These are phyloP conservation scores for Symbiotaphrina buchneri DNA, from an alignment of 495 filamentous ascomycete genomes.

Conservation along the genomic window DNA sequence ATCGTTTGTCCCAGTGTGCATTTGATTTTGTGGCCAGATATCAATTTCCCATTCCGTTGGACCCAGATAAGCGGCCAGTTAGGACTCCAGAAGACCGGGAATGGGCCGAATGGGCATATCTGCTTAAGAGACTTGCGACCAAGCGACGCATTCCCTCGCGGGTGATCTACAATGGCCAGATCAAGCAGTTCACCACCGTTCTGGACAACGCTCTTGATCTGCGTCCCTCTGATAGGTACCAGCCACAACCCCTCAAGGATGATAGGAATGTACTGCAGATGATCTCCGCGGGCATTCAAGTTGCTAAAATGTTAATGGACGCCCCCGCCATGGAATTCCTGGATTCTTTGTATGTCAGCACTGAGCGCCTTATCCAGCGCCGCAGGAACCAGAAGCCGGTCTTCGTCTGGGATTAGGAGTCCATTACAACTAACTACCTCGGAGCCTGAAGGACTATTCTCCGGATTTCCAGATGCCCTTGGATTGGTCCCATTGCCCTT, in stretches of 20 bases:
- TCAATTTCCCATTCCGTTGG: constrained; percentile 68
- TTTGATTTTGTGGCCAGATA: constrained; percentile 81
- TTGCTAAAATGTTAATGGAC: constrained; percentile 70
- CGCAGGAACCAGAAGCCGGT: too few relatives aligned
- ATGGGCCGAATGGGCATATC: constrained; percentile 84
- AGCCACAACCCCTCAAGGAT: constrained; percentile 66
- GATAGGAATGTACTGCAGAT: constrained; percentile 75
- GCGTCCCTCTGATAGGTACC: constrained; percentile 66
- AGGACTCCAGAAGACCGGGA: constrained; percentile 60
- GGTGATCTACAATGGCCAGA: constrained; percentile 70
- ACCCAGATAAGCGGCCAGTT: constrained; percentile 58
- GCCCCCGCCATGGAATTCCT: constrained; percentile 58
- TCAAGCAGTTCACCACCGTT: constrained; percentile 69
- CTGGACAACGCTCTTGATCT: constrained; percentile 70
- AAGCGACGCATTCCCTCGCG: constrained; percentile 66
- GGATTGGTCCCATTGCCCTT: too few relatives aligned
- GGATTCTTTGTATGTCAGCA: constrained; percentile 45
- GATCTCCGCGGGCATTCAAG: constrained; percentile 67
- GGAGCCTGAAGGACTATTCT: too few relatives aligned
- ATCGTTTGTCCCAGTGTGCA: constrained; percentile 61
- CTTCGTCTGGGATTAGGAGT: too few relatives aligned
- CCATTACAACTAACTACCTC: too few relatives aligned
- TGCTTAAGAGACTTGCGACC: constrained; percentile 66
- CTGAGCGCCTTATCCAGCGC: constrained; percentile 54
- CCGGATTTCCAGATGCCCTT: too few relatives aligned